A percentile compares a stretch with the other conserved stretches of the same genome.
These are phyloP conservation scores for Alternaria longipes DNA, from an alignment of 2,329 filamentous ascomycete species.

Conservation along the genomic window DNA sequence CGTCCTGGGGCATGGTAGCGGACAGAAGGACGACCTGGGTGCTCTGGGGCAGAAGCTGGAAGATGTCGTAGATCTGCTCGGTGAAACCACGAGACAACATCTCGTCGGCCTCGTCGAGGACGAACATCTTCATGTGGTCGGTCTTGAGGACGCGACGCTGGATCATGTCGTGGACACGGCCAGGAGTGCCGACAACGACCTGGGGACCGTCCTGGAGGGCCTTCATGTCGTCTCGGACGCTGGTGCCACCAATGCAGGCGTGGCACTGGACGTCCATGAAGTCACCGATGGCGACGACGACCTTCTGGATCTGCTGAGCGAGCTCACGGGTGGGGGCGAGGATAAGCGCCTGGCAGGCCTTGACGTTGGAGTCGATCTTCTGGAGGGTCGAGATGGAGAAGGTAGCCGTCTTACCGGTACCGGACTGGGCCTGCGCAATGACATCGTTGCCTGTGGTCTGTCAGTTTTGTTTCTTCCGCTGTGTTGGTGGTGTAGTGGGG, in stretches of 20 bases:
- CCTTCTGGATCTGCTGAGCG: slow-evolving; percentile 99
- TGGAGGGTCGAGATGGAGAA: slow-evolving; percentile 99
- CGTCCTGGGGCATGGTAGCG: slow-evolving; percentile 98
- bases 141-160: slow-evolving; percentile 97
- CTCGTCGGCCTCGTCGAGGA: slow-evolving; percentile 98
- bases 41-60: slow-evolving; percentile 96
- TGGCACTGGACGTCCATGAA: slow-evolving; percentile 99
- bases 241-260: slow-evolving; percentile 98
- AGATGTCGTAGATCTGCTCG: slow-evolving; percentile 99
- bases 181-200: slow-evolving; percentile 96
- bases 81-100: slow-evolving; percentile 99
- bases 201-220: slow-evolving; percentile 94
- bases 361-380: slow-evolving; percentile 95
- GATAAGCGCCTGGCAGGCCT: slow-evolving; percentile 97
- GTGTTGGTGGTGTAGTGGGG: background rate
- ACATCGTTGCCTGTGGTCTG: slow-evolving; percentile 80
- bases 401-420: slow-evolving; percentile 99
- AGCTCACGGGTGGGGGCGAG: slow-evolving; percentile 98
- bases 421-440: slow-evolving; percentile 99
- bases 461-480: slow-evolving; percentile 33
- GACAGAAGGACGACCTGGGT: slow-evolving; percentile 98
- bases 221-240: slow-evolving; percentile 98
- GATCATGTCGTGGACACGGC: slow-evolving; percentile 99
- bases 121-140: slow-evolving; percentile 99
- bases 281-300: slow-evolving; percentile 97